phyloP scores from a whole-genome alignment of 1,284 basidiomycete genomes.

The Ustilago loliicola region DNA sequence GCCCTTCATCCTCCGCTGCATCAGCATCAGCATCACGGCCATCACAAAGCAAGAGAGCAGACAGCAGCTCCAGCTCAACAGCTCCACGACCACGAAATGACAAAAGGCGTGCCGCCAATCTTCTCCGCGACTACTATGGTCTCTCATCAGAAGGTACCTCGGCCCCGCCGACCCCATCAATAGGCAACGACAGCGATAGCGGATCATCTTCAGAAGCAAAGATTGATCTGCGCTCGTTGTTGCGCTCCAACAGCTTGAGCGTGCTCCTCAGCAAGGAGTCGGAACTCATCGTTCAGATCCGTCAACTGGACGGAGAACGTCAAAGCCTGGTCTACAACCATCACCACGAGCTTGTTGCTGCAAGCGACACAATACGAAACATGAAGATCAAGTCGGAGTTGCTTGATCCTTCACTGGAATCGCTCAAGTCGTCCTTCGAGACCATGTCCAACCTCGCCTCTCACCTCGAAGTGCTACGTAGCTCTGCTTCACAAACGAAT shows the following conservation, averaged over 20 bases:
- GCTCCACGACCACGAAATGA: slow-evolving; percentile 22
- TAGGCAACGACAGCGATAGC: background rate
- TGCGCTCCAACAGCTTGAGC: slow-evolving; percentile 45
- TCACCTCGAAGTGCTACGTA: slow-evolving; percentile 37
- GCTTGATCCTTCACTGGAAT: slow-evolving; percentile 51
- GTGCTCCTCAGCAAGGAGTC: slow-evolving; percentile 53
- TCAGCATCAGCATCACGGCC: slow-evolving; percentile 12
- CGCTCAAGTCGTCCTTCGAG: slow-evolving; percentile 48
- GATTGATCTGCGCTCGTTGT: slow-evolving; percentile 39
- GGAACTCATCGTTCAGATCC: slow-evolving; percentile 75
- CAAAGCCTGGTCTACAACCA: slow-evolving; percentile 94
- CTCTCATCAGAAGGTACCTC: slow-evolving; percentile 34
- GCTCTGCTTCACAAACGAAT: background rate
- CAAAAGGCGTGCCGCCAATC: slow-evolving; percentile 46
- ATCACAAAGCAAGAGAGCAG: slow-evolving; percentile 5
- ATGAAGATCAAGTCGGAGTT: slow-evolving; percentile 58
- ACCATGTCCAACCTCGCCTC: slow-evolving; percentile 47
- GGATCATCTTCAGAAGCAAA: slow-evolving; percentile 3
- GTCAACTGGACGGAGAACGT: slow-evolving; percentile 86
- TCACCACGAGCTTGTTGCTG: slow-evolving; percentile 91
- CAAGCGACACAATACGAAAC: slow-evolving; percentile 87
- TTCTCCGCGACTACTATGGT: slow-evolving; percentile 65
- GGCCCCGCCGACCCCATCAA: slow-evolving; percentile 14
- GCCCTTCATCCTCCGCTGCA: background rate
- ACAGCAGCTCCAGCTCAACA: slow-evolving; percentile 6